These are phyloP conservation scores for Fomitopsis schrenkii DNA, from an alignment of 1,284 basidiomycete species.

Conservation along the genomic window DNA sequence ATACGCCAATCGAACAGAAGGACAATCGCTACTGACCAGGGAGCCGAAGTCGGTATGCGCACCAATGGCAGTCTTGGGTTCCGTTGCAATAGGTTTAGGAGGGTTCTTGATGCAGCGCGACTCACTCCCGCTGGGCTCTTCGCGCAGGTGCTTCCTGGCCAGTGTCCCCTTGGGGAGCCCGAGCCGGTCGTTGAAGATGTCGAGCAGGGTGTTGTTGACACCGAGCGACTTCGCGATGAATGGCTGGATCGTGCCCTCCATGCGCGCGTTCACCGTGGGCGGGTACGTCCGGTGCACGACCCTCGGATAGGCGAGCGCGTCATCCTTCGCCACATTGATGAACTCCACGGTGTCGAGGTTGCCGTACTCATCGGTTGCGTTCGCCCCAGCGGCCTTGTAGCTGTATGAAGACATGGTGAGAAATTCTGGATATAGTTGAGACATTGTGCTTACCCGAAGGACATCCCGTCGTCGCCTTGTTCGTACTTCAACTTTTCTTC, in stretches of 20 bases:
- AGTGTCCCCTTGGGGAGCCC: conserved; percentile 25
- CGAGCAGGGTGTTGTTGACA: conserved; percentile 31
- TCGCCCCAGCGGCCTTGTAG: conserved; percentile 32
- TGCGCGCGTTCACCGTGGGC: conserved; percentile 28
- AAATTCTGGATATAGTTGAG: not conserved
- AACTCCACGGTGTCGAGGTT: conserved; percentile 30
- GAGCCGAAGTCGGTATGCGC: conserved; percentile 38
- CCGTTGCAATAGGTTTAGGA: conserved; percentile 15
- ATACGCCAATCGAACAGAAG: not conserved
- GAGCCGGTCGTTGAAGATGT: conserved; percentile 26
- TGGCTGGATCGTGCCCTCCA: conserved; percentile 28
- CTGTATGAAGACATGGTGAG: conserved; percentile 9
- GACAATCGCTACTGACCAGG: conserved; percentile 13
- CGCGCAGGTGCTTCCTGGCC: conserved; percentile 23
- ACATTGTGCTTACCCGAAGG: conserved; percentile 25
- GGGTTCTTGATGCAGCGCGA: conserved; percentile 34
- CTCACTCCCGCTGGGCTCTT: conserved; percentile 34
- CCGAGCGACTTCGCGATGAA: conserved; percentile 32
- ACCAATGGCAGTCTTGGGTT: conserved; percentile 26
- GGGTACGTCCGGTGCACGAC: conserved; percentile 31
- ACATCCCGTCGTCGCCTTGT: conserved; percentile 33
- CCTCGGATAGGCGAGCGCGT: conserved; percentile 29
- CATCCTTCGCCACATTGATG: conserved; percentile 31
- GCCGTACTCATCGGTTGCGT: conserved; percentile 31
- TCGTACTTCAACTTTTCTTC: conserved; percentile 36